Evolutionary conservation across 2,329 filamentous ascomycete genomes (phyloP).

Genomic region (Aureobasidium pullulans): DNA sequence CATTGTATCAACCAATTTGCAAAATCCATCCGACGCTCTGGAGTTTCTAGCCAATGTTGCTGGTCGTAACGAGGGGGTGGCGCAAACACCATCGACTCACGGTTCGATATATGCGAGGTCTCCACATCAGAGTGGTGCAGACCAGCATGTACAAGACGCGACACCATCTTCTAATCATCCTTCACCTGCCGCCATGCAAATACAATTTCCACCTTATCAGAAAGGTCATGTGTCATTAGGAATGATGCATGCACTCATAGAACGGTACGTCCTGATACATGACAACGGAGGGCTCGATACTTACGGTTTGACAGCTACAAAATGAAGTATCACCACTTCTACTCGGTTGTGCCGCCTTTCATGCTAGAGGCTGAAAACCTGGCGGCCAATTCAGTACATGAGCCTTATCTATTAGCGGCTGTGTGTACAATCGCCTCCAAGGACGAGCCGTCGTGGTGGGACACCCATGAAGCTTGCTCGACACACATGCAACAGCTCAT

Average conservation of each 20-base stretch:
- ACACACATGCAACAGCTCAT: slow-evolving; percentile 28
- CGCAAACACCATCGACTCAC: slow-evolving; percentile 24
- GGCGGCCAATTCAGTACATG: slow-evolving; percentile 21
- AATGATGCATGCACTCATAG: slow-evolving; percentile 23
- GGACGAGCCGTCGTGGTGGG: slow-evolving; percentile 27
- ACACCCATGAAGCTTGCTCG: slow-evolving; percentile 26
- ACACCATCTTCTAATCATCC: not conserved
- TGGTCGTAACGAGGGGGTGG: slow-evolving; percentile 24
- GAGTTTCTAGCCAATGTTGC: slow-evolving; percentile 28
- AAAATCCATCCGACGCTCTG: slow-evolving; percentile 28
- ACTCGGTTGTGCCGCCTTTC: slow-evolving; percentile 25
- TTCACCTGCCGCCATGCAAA: not conserved
- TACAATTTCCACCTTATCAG: slow-evolving; percentile 22
- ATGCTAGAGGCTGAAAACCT: slow-evolving; percentile 25
- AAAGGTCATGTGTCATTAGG: slow-evolving; percentile 24
- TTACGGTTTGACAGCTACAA: slow-evolving; percentile 20
- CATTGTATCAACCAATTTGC: slow-evolving; percentile 26
- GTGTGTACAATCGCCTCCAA: slow-evolving; percentile 28
- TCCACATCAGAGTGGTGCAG: slow-evolving; percentile 13
- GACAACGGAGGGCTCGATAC: not conserved
- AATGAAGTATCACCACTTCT: slow-evolving; percentile 28
- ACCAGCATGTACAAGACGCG: not conserved
- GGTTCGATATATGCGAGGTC: slow-evolving; percentile 20
- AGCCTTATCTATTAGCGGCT: slow-evolving; percentile 26
- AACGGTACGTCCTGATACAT: not conserved